Percentiles rank a stretch among this genome's conserved stretches.
Evolutionary conservation across 1,139 yeast species (phyloP).

Genomic region (Pichia sp.): DNA sequence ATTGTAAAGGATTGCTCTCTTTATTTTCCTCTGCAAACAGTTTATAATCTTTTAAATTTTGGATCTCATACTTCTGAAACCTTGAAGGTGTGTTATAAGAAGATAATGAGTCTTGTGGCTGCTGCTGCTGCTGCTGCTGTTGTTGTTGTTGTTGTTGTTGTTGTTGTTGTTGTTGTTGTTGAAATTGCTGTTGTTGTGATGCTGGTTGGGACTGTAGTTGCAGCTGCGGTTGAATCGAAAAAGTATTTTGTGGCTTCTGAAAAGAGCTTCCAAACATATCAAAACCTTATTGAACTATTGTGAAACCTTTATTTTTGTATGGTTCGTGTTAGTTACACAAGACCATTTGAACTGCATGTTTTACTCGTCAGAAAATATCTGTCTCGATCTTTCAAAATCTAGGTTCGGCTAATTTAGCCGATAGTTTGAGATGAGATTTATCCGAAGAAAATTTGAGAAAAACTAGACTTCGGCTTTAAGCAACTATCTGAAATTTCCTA

Average conservation of each 20-base stretch:
- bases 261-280: not conserved
- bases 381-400: too few species aligned
- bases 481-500: not conserved
- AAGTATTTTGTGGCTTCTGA: not conserved
- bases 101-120: conserved; percentile 1
- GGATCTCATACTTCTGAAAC: conserved; percentile 18
- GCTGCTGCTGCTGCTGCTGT: conserved; percentile 5
- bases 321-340: too few species aligned
- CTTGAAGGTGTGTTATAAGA: conserved; percentile 14
- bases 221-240: too few species aligned
- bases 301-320: not conserved
- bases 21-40: conserved; percentile 1
- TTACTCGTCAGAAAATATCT: too few species aligned
- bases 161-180: not conserved
- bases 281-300: not conserved
- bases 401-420: too few species aligned
- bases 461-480: too few species aligned
- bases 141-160: conserved; percentile 9
- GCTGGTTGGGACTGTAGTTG: too few species aligned
- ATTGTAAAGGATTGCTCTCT: not conserved
- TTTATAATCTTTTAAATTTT: conserved; percentile 1
- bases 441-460: too few species aligned
- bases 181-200: not conserved
- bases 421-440: too few species aligned
- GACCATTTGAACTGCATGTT: too few species aligned